A percentile compares a stretch with the other conserved stretches of the same genome.
phyloP scores from a whole-genome alignment of 176 grass and related monocot genomes.

The Aegilops speltoides region DNA sequence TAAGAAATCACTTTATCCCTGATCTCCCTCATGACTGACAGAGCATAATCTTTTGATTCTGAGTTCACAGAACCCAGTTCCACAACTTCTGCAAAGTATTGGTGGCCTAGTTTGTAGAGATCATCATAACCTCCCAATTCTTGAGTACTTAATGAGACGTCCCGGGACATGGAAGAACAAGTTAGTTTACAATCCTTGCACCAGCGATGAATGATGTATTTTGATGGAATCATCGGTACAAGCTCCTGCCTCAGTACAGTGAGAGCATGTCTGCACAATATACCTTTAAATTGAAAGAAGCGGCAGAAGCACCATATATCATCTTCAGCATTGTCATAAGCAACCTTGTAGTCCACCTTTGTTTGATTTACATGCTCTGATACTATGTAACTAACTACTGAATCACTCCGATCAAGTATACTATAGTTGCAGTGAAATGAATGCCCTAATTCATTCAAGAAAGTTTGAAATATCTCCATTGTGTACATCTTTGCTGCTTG shows the following conservation, averaged over 20 bases:
- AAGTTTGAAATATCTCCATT: slow-evolving; percentile 66
- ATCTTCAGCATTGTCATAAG: slow-evolving; percentile 74
- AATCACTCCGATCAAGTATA: slow-evolving; percentile 55
- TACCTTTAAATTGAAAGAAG: slow-evolving; percentile 79
- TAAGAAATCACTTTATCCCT: slow-evolving; percentile 82
- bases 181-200: slow-evolving; percentile 81
- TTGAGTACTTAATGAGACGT: slow-evolving; percentile 32
- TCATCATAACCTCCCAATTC: slow-evolving; percentile 72
- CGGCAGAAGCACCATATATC: slow-evolving; percentile 78
- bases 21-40: slow-evolving; percentile 72
- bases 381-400: slow-evolving; percentile 60
- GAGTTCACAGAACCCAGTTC: slow-evolving; percentile 64
- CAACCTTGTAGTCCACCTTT: slow-evolving; percentile 69
- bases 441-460: slow-evolving; percentile 63
- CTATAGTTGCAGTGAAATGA: slow-evolving; percentile 58
- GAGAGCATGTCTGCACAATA: slow-evolving; percentile 87
- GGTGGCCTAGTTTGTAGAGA: slow-evolving; percentile 64
- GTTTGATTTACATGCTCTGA: slow-evolving; percentile 55
- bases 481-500: slow-evolving; percentile 78
- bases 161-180: slow-evolving; percentile 47
- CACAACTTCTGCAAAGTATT: slow-evolving; percentile 69
- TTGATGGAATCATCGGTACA: slow-evolving; percentile 64
- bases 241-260: slow-evolving; percentile 76
- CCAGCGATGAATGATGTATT: slow-evolving; percentile 79
- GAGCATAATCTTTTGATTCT: slow-evolving; percentile 68